A percentile compares a stretch with the other conserved stretches of the same genome.
Evolutionary conservation across 140 eudicot genomes (phyloP).

Genomic region (Flaveria floridana): DNA sequence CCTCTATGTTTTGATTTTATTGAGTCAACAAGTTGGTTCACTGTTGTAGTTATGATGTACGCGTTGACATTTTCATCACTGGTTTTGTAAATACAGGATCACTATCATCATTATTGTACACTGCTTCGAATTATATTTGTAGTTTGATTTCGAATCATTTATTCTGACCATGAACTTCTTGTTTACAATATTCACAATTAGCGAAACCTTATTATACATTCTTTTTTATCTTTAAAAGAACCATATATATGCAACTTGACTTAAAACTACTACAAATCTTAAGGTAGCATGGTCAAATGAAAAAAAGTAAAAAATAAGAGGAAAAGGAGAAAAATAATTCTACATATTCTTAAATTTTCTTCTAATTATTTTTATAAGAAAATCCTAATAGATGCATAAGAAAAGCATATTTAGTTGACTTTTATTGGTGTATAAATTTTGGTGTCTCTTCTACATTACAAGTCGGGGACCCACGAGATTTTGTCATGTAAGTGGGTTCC

Average conservation of each 20-base stretch:
- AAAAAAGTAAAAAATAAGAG: too few relatives aligned
- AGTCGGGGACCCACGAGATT: neutral
- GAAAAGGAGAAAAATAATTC: too few relatives aligned
- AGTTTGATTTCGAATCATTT: conserved; percentile 11
- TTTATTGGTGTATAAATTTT: neutral
- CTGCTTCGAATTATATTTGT: neutral
- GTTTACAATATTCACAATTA: neutral
- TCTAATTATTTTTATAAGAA: neutral
- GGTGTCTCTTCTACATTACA: neutral
- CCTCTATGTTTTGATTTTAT: neutral
- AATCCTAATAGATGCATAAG: neutral
- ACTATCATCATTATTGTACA: conserved; percentile 13
- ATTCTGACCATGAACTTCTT: neutral
- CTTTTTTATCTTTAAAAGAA: neutral
- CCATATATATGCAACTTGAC: neutral
- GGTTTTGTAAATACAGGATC: conserved; percentile 23
- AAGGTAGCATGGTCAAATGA: too few relatives aligned
- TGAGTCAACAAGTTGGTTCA: conserved; percentile 1
- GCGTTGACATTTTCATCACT: neutral
- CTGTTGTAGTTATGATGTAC: conserved; percentile 11
- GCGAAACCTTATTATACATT: neutral
- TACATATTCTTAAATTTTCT: neutral
- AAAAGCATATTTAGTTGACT: neutral
- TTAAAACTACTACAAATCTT: neutral
- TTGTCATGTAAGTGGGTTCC: too few relatives aligned